Percentiles rank a stretch among this genome's conserved stretches.
Conservation (phyloP, 1,284 basidiomycete genomes). For the Cutaneotrichosporon dermatis region DNA sequence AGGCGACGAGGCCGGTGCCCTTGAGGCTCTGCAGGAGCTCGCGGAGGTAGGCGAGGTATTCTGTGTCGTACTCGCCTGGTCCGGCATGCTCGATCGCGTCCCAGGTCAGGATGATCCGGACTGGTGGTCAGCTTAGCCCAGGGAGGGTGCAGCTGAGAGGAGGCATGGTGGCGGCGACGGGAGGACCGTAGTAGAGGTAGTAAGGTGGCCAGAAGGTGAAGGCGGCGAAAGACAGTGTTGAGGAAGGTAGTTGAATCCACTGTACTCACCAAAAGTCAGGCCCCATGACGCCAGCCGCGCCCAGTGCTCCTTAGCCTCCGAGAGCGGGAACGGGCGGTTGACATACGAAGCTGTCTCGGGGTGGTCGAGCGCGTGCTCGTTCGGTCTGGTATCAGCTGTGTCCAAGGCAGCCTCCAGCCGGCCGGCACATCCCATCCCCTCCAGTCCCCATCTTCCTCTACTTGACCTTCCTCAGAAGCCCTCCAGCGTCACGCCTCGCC, state of each 20-base stretch:
- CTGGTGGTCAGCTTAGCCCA: conserved; percentile 47
- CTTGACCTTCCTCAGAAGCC: too few species aligned
- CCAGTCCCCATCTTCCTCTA: too few species aligned
- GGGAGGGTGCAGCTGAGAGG: too few species aligned
- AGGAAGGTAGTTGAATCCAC: neutral
- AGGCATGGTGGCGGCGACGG: too few species aligned
- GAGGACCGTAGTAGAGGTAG: too few species aligned
- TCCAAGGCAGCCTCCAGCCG: neutral
- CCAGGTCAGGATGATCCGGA: conserved; percentile 89
- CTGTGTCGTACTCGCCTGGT: conserved; percentile 76
- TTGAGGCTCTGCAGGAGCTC: conserved; percentile 70
- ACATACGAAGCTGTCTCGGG: conserved; percentile 66
- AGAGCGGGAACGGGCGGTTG: conserved; percentile 73
- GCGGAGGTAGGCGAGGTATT: conserved; percentile 77
- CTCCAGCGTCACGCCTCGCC: too few species aligned
- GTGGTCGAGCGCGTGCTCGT: conserved; percentile 37
- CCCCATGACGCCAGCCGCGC: conserved; percentile 76
- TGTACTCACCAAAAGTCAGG: conserved; percentile 66
- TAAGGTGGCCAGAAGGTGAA: too few species aligned
- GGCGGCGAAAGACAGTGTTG: too few species aligned
- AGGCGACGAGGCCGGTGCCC: conserved; percentile 72
- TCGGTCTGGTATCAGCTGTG: neutral
- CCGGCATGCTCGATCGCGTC: conserved; percentile 90
- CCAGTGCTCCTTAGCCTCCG: conserved; percentile 77
- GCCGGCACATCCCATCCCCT: too few species aligned